Evolutionary conservation across 371 early-diverging fungal genomes (phyloP), one percentile per base, ranked within the genome.

Genomic region (Nematocida sp.): DNA sequence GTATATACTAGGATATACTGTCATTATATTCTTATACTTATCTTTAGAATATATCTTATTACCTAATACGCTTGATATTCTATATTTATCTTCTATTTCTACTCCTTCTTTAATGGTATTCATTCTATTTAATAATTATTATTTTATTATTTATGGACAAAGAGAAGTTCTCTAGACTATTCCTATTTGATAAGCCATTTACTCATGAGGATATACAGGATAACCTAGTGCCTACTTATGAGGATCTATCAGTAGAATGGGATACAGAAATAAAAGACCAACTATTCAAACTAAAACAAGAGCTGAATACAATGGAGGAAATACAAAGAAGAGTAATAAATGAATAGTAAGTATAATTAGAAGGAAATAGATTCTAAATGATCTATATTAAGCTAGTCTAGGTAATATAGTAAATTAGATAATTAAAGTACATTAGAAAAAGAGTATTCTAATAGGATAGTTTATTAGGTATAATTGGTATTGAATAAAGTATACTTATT

Each of bases 251-350:
- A 15, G 46, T 48, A 31, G 74, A 70, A n/a, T 70, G 61, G 60
- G 61, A 60, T 29, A 34, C 74, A 37, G 74, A 70, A 49, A 60
- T 70, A 49, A 58, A 49, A 23, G 74, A 55, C 2, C 74, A 70
- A 35, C 34, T 70, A 21, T 21, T 17, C 4, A 61, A 58, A 17
- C 38, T 70, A 11, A 40, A 70, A 27, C 27, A 61, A 19, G 74
- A 70, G 47, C 21, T 70, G 13, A n/a, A 34, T 9, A 19, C 34
- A 34, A 13, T 34, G 23, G 54, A 65, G 4, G 27, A 61, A 35
- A 29, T 35, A 23, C 7, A 35, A 29, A 61, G 29, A 21, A 21
- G 61, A n/a, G 37, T 37, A 11, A 52, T 52, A 52, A 52, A n/a
- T 15, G 15, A 43, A 15, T 21, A 15, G 15, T 43, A 43, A 15